Base-by-base conservation (phyloP, 78 protist species). In the Bodo saltans region DNA sequence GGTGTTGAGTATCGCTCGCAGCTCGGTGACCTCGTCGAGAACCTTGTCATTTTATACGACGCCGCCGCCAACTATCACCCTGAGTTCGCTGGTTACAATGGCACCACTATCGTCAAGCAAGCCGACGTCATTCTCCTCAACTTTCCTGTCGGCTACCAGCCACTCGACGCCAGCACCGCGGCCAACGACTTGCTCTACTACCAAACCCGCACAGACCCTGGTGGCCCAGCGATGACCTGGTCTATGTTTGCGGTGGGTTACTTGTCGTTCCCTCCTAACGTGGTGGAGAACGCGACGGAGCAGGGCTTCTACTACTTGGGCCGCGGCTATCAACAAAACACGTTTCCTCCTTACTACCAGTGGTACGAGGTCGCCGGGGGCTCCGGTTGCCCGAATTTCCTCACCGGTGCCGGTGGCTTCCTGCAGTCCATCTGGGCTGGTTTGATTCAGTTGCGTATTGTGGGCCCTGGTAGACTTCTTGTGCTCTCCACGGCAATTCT, bases 141-240 rank as follows among this genome's bases (percentile, higher is more conserved):
- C 32, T 87, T 26, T 60, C 90, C 90, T 2, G 78, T 87, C 68
- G 32, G 23, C 38, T 3, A 30, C 68, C n/a, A n/a, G n/a, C 26
- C 17, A n/a, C 41, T 82, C 82, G 3, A 34, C 3, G 47, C 0
- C 3, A 3, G 35, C 40, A 72, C 74, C 42, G 53, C 70, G 29
- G 25, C 17, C 28, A 42, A 73, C 47, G 85, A 87, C 75, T 70
- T 87, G 34, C 53, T 37, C 41, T 39, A 1, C 60, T 87, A 87
- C 71, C 39, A 79, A 29, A 69, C 47, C 80, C 1, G 12, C 26
- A n/a, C n/a, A n/a, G n/a, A n/a, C n/a, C n/a, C n/a, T n/a, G 78
- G 42, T 35, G 85, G 86, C 29, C 85, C 79, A 12, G 90, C 86
- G 42, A 87, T 87, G 90, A 68, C 90, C 3, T 71, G 82, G 82